Conservation (phyloP, 805 yeast species). For the Saccharomyces paradoxus region DNA sequence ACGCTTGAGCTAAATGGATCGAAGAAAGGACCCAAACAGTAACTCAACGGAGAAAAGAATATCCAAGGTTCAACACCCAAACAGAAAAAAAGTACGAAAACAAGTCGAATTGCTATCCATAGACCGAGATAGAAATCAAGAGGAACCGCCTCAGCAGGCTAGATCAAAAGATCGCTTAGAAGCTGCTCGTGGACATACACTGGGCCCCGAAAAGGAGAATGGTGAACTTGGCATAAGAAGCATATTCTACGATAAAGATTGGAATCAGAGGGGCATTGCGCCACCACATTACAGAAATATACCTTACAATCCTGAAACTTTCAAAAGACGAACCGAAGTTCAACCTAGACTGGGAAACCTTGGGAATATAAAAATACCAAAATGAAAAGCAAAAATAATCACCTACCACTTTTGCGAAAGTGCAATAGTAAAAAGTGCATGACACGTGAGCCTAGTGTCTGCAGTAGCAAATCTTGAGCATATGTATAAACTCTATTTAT, state of each 20-base stretch:
- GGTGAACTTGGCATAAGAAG: conserved; percentile 40
- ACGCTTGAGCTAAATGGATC: background rate
- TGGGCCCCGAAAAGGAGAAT: conserved; percentile 2
- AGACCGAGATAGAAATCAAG: conserved; percentile 24
- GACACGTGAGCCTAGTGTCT: background rate
- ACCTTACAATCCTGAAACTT: conserved; percentile 24
- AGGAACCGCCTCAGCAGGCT: conserved; percentile 30
- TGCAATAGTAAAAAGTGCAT: background rate
- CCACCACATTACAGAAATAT: conserved; percentile 32
- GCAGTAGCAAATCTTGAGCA: background rate
- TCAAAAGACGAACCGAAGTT: conserved; percentile 22
- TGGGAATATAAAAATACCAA: conserved; percentile 1
- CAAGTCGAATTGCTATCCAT: conserved; percentile 21
- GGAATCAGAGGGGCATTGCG: conserved; percentile 53
- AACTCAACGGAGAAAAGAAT: conserved; percentile 14
- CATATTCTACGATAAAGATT: conserved; percentile 56
- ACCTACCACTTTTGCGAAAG: background rate
- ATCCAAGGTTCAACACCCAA: conserved; percentile 18
- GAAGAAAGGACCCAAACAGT: conserved; percentile 8
- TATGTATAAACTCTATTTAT: background rate
- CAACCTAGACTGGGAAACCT: conserved; percentile 5
- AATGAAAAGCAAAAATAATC: background rate
- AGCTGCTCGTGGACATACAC: conserved; percentile 26
- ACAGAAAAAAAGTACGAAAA: conserved; percentile 16
- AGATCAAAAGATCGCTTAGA: conserved; percentile 35